Evolutionary conservation across 768 basidiomycete genomes (phyloP).

Genomic region (Trametopsis cervina): DNA sequence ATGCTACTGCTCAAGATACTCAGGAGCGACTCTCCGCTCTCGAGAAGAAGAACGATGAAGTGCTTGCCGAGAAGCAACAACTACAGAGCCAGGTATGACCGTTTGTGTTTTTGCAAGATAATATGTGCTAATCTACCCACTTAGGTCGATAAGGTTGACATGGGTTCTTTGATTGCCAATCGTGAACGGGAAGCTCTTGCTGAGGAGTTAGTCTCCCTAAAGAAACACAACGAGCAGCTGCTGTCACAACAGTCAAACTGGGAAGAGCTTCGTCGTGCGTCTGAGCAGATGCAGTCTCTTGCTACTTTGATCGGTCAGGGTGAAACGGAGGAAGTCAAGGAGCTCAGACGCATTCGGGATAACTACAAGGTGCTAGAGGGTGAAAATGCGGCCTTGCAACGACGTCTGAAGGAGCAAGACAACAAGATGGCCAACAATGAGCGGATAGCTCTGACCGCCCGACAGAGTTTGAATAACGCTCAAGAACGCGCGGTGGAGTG

Average conservation of each 20-base stretch:
- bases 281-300: constrained; percentile 68
- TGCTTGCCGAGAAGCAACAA: constrained; percentile 45
- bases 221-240: constrained; percentile 54
- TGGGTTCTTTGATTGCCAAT: constrained; percentile 46
- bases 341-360: constrained; percentile 60
- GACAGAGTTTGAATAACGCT: constrained; percentile 60
- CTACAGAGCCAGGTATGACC: constrained; percentile 53
- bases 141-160: constrained; percentile 56
- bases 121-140: background rate
- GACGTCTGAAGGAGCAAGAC: constrained; percentile 69
- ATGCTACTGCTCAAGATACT: constrained; percentile 53
- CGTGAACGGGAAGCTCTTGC: constrained; percentile 57
- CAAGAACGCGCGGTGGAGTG: constrained; percentile 77
- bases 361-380: constrained; percentile 51
- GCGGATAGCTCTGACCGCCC: constrained; percentile 45
- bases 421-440: constrained; percentile 54
- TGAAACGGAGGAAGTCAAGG: constrained; percentile 67
- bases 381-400: constrained; percentile 61
- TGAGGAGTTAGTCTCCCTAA: constrained; percentile 45
- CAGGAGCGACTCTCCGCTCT: constrained; percentile 55
- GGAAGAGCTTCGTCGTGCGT: constrained; percentile 65
- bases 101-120: background rate
- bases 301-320: constrained; percentile 52
- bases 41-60: constrained; percentile 54
- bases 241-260: constrained; percentile 63